phyloP scores from a whole-genome alignment of 495 filamentous ascomycete species.

The Evernia prunastri region DNA sequence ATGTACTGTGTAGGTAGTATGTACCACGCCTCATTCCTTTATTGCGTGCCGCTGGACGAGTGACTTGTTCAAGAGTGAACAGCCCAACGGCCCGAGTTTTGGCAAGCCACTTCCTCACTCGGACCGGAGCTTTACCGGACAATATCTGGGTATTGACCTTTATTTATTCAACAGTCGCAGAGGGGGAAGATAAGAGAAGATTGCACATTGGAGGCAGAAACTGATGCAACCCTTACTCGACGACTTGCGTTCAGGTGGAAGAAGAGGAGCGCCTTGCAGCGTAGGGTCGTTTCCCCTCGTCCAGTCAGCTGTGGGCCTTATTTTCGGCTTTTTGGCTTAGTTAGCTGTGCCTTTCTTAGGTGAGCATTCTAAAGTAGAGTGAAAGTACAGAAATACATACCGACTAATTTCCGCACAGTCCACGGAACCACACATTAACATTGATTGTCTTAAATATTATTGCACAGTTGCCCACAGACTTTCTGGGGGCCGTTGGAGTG shows the following conservation, averaged over 20 bases:
- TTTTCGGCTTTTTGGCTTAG: not conserved
- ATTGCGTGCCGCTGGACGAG: slow-evolving; percentile 17
- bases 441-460: no score
- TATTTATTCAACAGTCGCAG: no score
- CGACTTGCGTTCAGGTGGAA: not conserved
- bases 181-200: not conserved
- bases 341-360: slow-evolving; percentile 15
- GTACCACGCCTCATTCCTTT: slow-evolving; percentile 12
- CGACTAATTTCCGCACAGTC: slow-evolving; percentile 15
- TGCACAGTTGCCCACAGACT: not conserved
- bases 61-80: not conserved
- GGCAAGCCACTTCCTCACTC: slow-evolving; percentile 5
- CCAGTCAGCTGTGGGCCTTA: not conserved
- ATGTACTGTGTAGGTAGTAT: no score
- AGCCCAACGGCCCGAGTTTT: slow-evolving; percentile 3
- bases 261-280: not conserved
- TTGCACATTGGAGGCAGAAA: not conserved
- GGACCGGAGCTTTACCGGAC: not conserved
- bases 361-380: no score
- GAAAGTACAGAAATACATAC: no score
- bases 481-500: not conserved
- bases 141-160: no score
- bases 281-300: no score
- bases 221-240: not conserved
- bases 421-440: not conserved